Evolutionary conservation across 2,329 filamentous ascomycete genomes (phyloP).

Genomic region (Exophiala bonariae): DNA sequence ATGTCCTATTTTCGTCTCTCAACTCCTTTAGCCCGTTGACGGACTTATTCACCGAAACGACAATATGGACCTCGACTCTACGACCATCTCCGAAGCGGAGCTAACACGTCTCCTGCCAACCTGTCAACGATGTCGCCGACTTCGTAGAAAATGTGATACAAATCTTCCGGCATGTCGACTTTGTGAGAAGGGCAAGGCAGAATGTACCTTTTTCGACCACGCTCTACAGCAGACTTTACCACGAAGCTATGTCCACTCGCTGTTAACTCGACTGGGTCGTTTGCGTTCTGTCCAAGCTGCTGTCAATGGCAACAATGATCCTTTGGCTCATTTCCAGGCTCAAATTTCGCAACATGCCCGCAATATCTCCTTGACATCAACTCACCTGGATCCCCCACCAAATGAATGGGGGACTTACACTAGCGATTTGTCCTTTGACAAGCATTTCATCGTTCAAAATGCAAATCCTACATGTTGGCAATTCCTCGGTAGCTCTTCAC

Average conservation of each 20-base stretch:
- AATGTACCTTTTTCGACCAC: conserved; percentile 33
- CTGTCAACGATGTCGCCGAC: conserved; percentile 30
- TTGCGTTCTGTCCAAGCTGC: conserved; percentile 26
- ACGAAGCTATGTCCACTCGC: conserved; percentile 30
- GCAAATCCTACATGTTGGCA: conserved; percentile 31
- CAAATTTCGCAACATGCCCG: conserved; percentile 10
- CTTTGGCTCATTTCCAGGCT: conserved; percentile 6
- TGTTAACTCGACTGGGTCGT: conserved; percentile 27
- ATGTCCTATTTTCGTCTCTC: conserved; percentile 18
- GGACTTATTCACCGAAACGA: conserved; percentile 22
- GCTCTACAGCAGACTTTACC: conserved; percentile 30
- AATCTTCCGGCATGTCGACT: conserved; percentile 30
- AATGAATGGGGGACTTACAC: conserved; percentile 27
- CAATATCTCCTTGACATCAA: conserved; percentile 13
- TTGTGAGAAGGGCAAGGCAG: conserved; percentile 32
- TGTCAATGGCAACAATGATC: conserved; percentile 19
- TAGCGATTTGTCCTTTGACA: conserved; percentile 28
- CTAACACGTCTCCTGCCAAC: conserved; percentile 29
- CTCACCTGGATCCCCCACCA: conserved; percentile 13
- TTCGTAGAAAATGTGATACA: conserved; percentile 31
- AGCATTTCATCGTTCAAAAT: conserved; percentile 29
- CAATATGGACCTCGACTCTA: conserved; percentile 22
- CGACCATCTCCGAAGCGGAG: conserved; percentile 30
- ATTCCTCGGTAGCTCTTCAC: conserved; percentile 29
- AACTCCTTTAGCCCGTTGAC: conserved; percentile 9